A percentile compares a stretch with the other conserved stretches of the same genome.
phyloP scores from a whole-genome alignment of 345 rosid species.

The Psidium friedrichsthalianum region DNA sequence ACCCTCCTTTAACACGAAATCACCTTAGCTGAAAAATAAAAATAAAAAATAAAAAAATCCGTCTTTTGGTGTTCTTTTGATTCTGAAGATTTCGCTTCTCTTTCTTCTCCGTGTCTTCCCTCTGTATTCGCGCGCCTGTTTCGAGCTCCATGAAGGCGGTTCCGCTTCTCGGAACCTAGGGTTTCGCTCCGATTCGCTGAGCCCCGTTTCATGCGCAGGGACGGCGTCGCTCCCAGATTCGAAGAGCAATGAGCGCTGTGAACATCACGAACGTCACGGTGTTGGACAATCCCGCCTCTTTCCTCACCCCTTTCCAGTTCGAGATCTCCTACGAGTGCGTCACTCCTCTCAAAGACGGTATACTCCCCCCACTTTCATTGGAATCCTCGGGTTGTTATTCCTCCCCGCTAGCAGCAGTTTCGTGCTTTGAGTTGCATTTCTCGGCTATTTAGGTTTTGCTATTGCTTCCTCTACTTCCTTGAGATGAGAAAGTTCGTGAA shows the following conservation, averaged over 20 bases:
- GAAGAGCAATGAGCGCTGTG: conserved; percentile 66
- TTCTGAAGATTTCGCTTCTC: background rate
- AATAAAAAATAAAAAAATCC: background rate
- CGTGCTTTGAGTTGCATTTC: background rate
- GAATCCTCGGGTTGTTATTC: background rate
- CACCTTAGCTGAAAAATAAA: background rate
- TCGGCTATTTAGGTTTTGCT: background rate
- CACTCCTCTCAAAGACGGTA: conserved; percentile 95
- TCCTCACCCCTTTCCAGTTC: conserved; percentile 81
- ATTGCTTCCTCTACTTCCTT: too few relatives aligned
- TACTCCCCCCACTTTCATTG: background rate
- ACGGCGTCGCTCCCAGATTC: background rate
- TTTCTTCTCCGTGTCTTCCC: background rate
- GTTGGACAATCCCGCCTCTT: conserved; percentile 83
- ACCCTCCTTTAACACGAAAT: background rate
- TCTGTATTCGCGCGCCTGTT: background rate
- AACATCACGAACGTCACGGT: conserved; percentile 88
- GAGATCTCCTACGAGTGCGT: conserved; percentile 97
- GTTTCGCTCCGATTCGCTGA: background rate
- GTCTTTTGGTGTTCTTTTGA: background rate
- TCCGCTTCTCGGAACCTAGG: background rate
- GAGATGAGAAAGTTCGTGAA: too few relatives aligned
- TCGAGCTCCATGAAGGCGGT: background rate
- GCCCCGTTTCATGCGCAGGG: background rate
- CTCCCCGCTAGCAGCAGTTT: background rate